Evolutionary conservation across 2,329 filamentous ascomycete species (phyloP), one percentile per base, ranked within the genome.

Genomic region (Neoscytalidium dimidiatum): DNA sequence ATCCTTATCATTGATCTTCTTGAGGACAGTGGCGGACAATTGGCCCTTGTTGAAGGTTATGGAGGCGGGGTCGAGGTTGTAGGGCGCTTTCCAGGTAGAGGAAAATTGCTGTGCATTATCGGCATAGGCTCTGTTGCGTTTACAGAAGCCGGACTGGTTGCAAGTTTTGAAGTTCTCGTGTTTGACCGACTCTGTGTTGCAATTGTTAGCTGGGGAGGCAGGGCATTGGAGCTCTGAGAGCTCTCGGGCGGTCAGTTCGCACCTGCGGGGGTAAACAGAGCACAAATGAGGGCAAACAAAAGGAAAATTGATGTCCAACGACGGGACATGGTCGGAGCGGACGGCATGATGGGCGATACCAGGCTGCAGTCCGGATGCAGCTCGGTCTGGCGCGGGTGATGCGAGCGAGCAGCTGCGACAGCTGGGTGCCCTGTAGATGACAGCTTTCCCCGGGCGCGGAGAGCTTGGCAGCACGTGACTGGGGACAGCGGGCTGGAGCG

Each of bases 121-220:
- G 75, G 95, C 95, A 75, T 91, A 94, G 43, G 87, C 91, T 76
- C 95, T 89, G 80, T 98, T 98, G 69, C 95, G 91, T 77, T 93
- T 95, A 81, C 95, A 99, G 83, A 99, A 99, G 72, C 95, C 95
- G 4, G 94, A 95, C 77, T 99, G 94, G 70, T 91, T 83, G 82
- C 95, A 99, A 72, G 91, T 97, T 77, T 98, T 99, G 85, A 98
- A 99, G 78, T 96, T 94, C 73, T 97, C 89, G 75, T 97, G 91
- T 81, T 99, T 99, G 61, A 99, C 95, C 9, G 29, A 29, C 57
- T 52, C 46, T 62, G 57, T 23, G n/a, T 9, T 62, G 63, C 41
- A 68, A 43, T 29, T 56, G n/a, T 62, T 28, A 68, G 67, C 35
- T 13, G 28, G 6, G 3, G 17, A 3, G 11, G 19, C 5, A 38